These are phyloP conservation scores for Lactarius pseudohatsudake DNA, from an alignment of 768 basidiomycete genomes.

Conservation along the genomic window DNA sequence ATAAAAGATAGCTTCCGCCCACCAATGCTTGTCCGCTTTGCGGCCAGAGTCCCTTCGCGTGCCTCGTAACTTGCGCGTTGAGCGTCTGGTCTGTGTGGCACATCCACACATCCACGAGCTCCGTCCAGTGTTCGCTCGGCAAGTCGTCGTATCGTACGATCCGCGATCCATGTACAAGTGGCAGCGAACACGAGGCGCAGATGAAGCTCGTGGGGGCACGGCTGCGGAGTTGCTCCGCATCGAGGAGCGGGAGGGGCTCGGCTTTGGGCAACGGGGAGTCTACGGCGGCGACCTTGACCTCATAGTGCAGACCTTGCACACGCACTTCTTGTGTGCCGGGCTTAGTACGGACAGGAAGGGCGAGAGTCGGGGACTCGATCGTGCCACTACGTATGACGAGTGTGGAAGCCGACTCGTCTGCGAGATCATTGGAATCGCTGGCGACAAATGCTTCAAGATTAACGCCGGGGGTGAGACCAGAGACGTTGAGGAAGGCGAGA, in stretches of 20 bases:
- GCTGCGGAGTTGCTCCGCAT: constrained; percentile 61
- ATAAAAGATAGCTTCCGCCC: constrained; percentile 86
- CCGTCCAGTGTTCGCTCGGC: constrained; percentile 96
- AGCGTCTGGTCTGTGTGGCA: constrained; percentile 90
- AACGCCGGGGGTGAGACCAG: constrained; percentile 46
- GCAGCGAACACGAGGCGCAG: constrained; percentile 78
- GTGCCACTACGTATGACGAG: constrained; percentile 63
- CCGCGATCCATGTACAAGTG: constrained; percentile 54
- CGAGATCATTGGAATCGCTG: constrained; percentile 39
- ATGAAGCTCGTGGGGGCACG: constrained; percentile 64
- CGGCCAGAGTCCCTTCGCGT: constrained; percentile 78
- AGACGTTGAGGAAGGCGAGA: constrained; percentile 67
- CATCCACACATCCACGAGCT: constrained; percentile 98
- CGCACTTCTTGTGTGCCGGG: constrained; percentile 63
- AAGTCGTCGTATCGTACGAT: constrained; percentile 71
- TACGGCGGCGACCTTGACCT: constrained; percentile 61
- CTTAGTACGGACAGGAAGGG: constrained; percentile 53
- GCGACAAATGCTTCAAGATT: constrained; percentile 69
- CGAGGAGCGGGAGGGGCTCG: constrained; percentile 51
- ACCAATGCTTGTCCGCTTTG: constrained; percentile 69
- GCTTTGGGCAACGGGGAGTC: constrained; percentile 26
- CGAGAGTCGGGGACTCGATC: constrained; percentile 54
- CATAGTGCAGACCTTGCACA: constrained; percentile 57
- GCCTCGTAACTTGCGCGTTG: constrained; percentile 63
- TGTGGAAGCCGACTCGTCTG: constrained; percentile 24